Evolutionary conservation across 2,329 filamentous ascomycete species (phyloP), one percentile per base, ranked within the genome.

Genomic region (Aspergillus aculeatinus): DNA sequence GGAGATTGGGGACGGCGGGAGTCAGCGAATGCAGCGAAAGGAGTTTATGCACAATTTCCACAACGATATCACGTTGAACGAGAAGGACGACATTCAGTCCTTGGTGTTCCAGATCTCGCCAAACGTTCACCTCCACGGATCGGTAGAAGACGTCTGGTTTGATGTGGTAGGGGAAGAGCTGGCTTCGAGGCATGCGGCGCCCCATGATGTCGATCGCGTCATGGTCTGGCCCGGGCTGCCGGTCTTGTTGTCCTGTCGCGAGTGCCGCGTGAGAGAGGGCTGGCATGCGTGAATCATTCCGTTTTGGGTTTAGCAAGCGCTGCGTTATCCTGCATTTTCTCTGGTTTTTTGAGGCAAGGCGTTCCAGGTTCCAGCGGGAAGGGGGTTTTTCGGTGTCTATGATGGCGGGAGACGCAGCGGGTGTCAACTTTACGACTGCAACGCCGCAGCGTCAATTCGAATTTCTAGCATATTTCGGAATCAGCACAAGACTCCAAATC

Each of bases 31-130:
- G 60, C 74, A 78, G 60, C 72, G 76, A 27, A 79, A 72, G 62
- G 73, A 76, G 33, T 79, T 79, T 60, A 79, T 79, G 76, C 68
- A 71, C 50, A 79, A 77, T 50, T 79, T 79, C 57, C 69, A 77
- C 54, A 66, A 70, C n/a, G 76, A 79, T 58, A 74, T 74, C 64
- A 74, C 66, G 48, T 61, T 62, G 31, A 70, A 75, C 58, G 70
- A 72, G 61, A 76, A 74, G 55, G 75, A 77, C 58, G 72, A 73
- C 48, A 73, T 75, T 66, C 72, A 74, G 44, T 71, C 71, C 16
- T 66, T 71, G 56, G 68, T 79, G n/a, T 78, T 76, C 64, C 71
- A 71, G 39, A 64, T 60, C 19, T 60, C 69, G 7, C 62, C 73
- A 19, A 65, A 67, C 31, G 64, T 68, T 42, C 70, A 72, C 55